Evolutionary conservation across 1,284 basidiomycete genomes (phyloP).

Genomic region (Trichosporon asahii): DNA sequence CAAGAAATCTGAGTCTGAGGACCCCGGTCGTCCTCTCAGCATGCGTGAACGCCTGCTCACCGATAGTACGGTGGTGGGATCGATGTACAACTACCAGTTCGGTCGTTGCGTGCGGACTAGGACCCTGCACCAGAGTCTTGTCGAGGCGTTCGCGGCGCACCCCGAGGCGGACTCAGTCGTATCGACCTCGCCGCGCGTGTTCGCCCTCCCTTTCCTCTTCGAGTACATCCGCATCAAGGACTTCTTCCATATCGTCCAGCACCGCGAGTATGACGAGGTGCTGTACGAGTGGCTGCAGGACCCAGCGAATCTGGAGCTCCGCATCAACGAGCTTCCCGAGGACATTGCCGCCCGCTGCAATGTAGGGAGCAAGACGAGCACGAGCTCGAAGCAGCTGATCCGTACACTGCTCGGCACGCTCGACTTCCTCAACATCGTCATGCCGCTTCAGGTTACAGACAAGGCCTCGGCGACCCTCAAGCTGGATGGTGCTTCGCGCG

Average conservation of each 20-base stretch:
- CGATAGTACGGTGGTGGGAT: constrained; percentile 32
- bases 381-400: constrained; percentile 27
- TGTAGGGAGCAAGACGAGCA: constrained; percentile 20
- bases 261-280: constrained; percentile 32
- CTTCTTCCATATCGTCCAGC: constrained; percentile 32
- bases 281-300: constrained; percentile 34
- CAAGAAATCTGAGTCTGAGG: not conserved
- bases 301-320: constrained; percentile 28
- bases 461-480: constrained; percentile 9
- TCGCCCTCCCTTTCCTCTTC: constrained; percentile 37
- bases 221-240: constrained; percentile 37
- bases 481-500: not conserved
- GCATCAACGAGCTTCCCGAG: constrained; percentile 19
- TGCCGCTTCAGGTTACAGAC: constrained; percentile 26
- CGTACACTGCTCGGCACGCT: constrained; percentile 24
- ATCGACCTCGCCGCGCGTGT: constrained; percentile 31
- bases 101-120: constrained; percentile 33
- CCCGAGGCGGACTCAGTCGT: constrained; percentile 24
- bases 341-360: constrained; percentile 14
- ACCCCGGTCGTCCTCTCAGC: constrained; percentile 9
- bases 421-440: constrained; percentile 33
- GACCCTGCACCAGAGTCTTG: constrained; percentile 33
- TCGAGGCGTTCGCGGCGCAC: constrained; percentile 24
- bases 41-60: constrained; percentile 24
- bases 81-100: constrained; percentile 36